phyloP scores from a whole-genome alignment of 768 basidiomycete species.

The Tulasnella sp. region DNA sequence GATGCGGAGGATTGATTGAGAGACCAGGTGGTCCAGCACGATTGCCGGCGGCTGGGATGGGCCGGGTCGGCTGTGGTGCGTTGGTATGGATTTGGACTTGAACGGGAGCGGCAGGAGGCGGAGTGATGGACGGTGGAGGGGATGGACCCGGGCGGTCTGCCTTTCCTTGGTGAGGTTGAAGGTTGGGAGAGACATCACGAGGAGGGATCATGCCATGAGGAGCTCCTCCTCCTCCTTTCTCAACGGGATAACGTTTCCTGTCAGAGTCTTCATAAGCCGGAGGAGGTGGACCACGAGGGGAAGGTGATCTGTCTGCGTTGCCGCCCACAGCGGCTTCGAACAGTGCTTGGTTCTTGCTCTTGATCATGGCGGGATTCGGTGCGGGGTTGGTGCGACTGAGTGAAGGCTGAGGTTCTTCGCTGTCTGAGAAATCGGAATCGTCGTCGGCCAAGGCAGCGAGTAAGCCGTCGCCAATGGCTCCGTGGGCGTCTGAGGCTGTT shows the following conservation, averaged over 20 bases:
- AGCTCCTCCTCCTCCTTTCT: constrained; percentile 1
- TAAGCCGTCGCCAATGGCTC: constrained; percentile 13
- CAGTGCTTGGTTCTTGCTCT: constrained; percentile 15
- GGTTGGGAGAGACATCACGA: background rate
- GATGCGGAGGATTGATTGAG: background rate
- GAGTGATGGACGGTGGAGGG: constrained; percentile 6
- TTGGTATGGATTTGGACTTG: constrained; percentile 5
- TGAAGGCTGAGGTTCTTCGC: constrained; percentile 2
- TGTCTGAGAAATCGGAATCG: constrained; percentile 10
- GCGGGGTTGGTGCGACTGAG: background rate
- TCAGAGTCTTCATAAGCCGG: constrained; percentile 5
- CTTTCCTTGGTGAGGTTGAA: background rate
- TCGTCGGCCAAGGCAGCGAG: background rate
- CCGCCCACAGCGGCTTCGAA: constrained; percentile 10
- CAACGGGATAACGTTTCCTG: background rate
- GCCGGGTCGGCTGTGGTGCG: constrained; percentile 8
- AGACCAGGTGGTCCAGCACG: background rate
- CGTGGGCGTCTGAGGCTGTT: constrained; percentile 1
- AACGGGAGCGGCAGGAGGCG: constrained; percentile 8
- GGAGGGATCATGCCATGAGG: background rate
- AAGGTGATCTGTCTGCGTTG: background rate
- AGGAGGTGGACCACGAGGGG: constrained; percentile 3
- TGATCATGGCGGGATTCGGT: background rate
- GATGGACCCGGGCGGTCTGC: background rate
- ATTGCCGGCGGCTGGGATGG: background rate